Percentiles rank a stretch among this genome's conserved stretches.
phyloP scores from a whole-genome alignment of 2,329 filamentous ascomycete species.

The Arthrinium phaeospermum region DNA sequence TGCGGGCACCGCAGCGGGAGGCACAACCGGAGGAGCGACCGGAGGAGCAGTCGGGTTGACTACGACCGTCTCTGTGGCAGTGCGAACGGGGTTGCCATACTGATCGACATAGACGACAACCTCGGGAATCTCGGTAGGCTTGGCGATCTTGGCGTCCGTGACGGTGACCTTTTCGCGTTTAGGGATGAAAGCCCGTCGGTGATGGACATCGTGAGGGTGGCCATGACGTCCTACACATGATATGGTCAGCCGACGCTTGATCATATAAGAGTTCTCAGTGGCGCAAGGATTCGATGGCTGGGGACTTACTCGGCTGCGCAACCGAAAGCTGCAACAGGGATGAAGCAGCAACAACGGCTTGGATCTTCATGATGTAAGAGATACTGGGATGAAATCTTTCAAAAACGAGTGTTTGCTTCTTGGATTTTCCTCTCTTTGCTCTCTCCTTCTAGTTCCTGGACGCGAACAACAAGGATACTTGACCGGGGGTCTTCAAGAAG shows the following conservation, averaged over 20 bases:
- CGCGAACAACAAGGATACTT: slow-evolving; percentile 3
- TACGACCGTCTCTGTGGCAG: slow-evolving; percentile 44
- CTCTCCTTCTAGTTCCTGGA: not conserved
- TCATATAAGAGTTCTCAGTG: not conserved
- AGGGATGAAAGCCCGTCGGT: slow-evolving; percentile 34
- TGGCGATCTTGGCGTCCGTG: slow-evolving; percentile 44
- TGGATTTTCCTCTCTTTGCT: not conserved
- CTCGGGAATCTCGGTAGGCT: slow-evolving; percentile 49
- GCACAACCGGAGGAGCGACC: too few species aligned
- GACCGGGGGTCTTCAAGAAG: slow-evolving; percentile 8
- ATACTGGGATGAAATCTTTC: slow-evolving; percentile 19
- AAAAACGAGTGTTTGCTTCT: slow-evolving; percentile 10
- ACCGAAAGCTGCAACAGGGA: slow-evolving; percentile 46
- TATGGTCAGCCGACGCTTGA: slow-evolving; percentile 13
- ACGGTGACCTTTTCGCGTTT: slow-evolving; percentile 40
- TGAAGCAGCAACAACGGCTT: slow-evolving; percentile 42
- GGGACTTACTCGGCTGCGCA: slow-evolving; percentile 46
- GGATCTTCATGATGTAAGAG: slow-evolving; percentile 49
- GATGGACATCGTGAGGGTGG: slow-evolving; percentile 42
- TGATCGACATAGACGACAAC: slow-evolving; percentile 67
- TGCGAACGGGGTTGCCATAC: slow-evolving; percentile 57
- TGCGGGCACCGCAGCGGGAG: not conserved
- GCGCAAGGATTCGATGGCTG: too few species aligned
- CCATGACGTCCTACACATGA: slow-evolving; percentile 28
- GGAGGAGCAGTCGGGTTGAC: slow-evolving; percentile 32